Percentiles rank a stretch among this genome's conserved stretches.
These are phyloP conservation scores for Trametes villosa DNA, from an alignment of 768 basidiomycete species.

Conservation along the genomic window DNA sequence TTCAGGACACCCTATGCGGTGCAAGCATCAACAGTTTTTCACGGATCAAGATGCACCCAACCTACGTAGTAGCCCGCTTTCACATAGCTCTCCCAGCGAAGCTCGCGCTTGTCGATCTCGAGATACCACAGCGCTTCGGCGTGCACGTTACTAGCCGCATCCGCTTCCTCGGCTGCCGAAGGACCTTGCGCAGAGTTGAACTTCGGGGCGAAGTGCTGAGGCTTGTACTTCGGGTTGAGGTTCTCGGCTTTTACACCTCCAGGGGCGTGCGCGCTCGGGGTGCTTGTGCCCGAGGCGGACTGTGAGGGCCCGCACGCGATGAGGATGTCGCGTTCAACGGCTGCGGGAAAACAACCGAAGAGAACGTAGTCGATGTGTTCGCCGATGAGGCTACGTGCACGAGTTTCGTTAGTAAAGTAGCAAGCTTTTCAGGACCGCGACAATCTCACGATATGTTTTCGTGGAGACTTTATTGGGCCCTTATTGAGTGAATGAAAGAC, in stretches of 20 bases:
- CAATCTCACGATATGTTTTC: not conserved
- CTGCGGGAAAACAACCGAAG: constrained; percentile 85
- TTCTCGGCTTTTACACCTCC: constrained; percentile 70
- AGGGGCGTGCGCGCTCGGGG: constrained; percentile 38
- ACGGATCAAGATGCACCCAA: constrained; percentile 10
- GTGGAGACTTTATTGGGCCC: not conserved
- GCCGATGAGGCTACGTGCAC: constrained; percentile 47
- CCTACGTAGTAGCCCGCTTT: constrained; percentile 84
- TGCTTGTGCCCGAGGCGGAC: constrained; percentile 26
- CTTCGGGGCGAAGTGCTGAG: constrained; percentile 61
- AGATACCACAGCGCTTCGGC: constrained; percentile 64
- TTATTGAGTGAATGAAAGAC: not conserved
- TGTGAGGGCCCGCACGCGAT: constrained; percentile 65
- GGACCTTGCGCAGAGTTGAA: constrained; percentile 31
- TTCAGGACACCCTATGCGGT: constrained; percentile 64
- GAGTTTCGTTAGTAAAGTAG: too few relatives aligned
- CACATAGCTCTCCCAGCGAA: constrained; percentile 88
- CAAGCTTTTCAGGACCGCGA: too few relatives aligned
- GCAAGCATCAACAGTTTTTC: not conserved
- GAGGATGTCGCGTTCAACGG: constrained; percentile 82
- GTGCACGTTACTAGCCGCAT: constrained; percentile 39
- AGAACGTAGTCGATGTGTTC: constrained; percentile 87
- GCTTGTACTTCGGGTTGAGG: constrained; percentile 59
- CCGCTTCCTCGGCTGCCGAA: constrained; percentile 38
- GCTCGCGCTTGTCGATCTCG: constrained; percentile 68